Evolutionary conservation across 148 eudicot genomes (phyloP), one percentile per base, ranked within the genome.

Genomic region (Polygonum maritimum): DNA sequence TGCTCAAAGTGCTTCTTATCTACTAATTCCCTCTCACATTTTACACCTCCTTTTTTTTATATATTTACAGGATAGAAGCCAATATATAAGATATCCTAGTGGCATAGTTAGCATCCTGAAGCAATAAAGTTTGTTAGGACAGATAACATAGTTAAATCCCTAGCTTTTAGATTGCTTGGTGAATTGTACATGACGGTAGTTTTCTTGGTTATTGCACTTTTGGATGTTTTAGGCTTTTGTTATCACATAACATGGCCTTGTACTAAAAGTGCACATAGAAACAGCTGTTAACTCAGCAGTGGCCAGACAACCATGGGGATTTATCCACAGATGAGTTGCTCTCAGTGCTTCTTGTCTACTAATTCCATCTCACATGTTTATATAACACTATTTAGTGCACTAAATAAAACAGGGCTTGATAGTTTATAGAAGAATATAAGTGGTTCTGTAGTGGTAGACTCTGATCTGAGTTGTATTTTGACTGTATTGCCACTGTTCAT

Each of bases 241-340:
- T 54, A 54, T 21, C 26, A 54, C 60, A 54, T 54, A 54, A 18
- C 19, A 26, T 54, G 9, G 60, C 26, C 60, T 54, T 54, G 0
- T n/a, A 54, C 60, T 54, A 5, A 18, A 54, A 21, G 1, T 54
- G 60, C 60, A 54, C n/a, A 54, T 54, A 54, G 26, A 54, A 54
- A 54, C 14, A 54, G 60, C 26, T 54, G 60, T 54, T 54, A 54
- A 54, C 26, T 54, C 60, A 54, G 60, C 60, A n/a, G 60, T 54
- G 60, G 60, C 60, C 60, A 54, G 60, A 54, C 60, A 54, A 54
- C 60, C 60, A 54, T 8, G 60, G 60, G n/a, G 60, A 54, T 54
- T n/a, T 5, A 54, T 54, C 60, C 60, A 54, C 60, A 54, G 26
- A 54, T 54, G 60, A 54, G 26, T 54, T n/a, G 60, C 60, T 54